phyloP scores from a whole-genome alignment of 164 flowering plant genomes.

The Magnolia changhungtana region DNA sequence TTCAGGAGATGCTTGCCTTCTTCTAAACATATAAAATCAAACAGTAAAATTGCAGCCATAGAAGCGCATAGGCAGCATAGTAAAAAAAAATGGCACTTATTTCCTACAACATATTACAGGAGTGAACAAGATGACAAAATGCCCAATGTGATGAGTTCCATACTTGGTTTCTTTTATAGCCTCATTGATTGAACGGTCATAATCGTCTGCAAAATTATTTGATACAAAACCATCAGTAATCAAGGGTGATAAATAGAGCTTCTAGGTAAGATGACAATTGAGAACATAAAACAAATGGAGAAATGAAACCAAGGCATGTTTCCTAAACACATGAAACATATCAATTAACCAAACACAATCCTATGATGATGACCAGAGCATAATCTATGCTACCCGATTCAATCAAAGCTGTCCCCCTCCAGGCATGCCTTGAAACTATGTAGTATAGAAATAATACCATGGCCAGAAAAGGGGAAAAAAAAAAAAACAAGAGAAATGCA shows the following conservation, averaged over 20 bases:
- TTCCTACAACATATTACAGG: background rate
- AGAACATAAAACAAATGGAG: too few relatives aligned
- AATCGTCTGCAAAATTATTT: slow-evolving; percentile 75
- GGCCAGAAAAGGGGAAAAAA: too few relatives aligned
- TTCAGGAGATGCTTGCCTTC: slow-evolving; percentile 69
- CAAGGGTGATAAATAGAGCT: background rate
- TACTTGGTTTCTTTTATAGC: slow-evolving; percentile 97
- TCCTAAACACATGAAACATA: too few relatives aligned
- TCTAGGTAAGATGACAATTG: too few relatives aligned
- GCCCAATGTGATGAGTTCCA: slow-evolving; percentile 15
- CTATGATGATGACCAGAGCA: too few relatives aligned
- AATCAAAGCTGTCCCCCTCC: too few relatives aligned
- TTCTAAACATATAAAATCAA: slow-evolving; percentile 28
- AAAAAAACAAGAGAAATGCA: too few relatives aligned
- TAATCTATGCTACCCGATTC: too few relatives aligned
- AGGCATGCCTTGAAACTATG: too few relatives aligned
- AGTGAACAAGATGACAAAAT: background rate
- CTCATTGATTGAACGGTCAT: slow-evolving; percentile 88
- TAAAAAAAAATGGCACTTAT: background rate
- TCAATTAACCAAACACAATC: too few relatives aligned
- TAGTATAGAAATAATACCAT: too few relatives aligned
- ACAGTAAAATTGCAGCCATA: background rate
- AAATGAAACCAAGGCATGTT: too few relatives aligned
- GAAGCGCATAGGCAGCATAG: background rate
- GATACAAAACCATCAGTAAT: slow-evolving; percentile 5